Evolutionary conservation across 306 rosid species (phyloP).

Genomic region (Carpinus fangiana): DNA sequence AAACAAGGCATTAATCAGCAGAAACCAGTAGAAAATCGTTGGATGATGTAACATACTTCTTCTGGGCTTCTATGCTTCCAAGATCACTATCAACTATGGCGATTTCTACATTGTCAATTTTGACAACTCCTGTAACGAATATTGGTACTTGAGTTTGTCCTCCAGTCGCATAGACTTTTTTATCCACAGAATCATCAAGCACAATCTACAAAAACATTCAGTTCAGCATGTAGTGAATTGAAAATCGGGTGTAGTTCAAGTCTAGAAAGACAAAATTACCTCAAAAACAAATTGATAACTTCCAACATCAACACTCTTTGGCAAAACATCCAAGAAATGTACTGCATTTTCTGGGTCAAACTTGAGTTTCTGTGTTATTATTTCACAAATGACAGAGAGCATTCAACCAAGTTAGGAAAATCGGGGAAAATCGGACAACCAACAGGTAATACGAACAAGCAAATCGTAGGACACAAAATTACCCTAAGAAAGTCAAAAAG

Average conservation of each 20-base stretch:
- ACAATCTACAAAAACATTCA: constrained; percentile 46
- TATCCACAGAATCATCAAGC: constrained; percentile 58
- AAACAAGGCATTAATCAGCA: constrained; percentile 16
- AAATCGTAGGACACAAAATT: constrained; percentile 5
- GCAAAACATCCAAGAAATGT: constrained; percentile 65
- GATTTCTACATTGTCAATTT: constrained; percentile 72
- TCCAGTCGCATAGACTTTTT: constrained; percentile 68
- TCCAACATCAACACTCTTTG: constrained; percentile 70
- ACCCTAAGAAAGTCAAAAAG: constrained; percentile 13
- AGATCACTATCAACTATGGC: constrained; percentile 87
- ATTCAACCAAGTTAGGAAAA: constrained; percentile 25
- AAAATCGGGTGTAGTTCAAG: constrained; percentile 10
- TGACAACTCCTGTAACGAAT: constrained; percentile 66
- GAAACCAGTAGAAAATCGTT: background rate
- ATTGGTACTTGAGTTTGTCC: constrained; percentile 77
- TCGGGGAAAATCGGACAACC: constrained; percentile 6
- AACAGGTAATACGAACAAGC: constrained; percentile 19
- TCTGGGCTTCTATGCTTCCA: constrained; percentile 83
- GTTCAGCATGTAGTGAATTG: constrained; percentile 21
- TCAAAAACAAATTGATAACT: constrained; percentile 72
- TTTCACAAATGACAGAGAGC: constrained; percentile 12
- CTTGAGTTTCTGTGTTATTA: constrained; percentile 71
- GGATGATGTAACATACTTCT: constrained; percentile 49
- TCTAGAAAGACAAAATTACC: constrained; percentile 50
- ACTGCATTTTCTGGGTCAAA: constrained; percentile 57